These are phyloP conservation scores for Xylaria digitata DNA, from an alignment of 2,329 filamentous ascomycete genomes.

Conservation along the genomic window DNA sequence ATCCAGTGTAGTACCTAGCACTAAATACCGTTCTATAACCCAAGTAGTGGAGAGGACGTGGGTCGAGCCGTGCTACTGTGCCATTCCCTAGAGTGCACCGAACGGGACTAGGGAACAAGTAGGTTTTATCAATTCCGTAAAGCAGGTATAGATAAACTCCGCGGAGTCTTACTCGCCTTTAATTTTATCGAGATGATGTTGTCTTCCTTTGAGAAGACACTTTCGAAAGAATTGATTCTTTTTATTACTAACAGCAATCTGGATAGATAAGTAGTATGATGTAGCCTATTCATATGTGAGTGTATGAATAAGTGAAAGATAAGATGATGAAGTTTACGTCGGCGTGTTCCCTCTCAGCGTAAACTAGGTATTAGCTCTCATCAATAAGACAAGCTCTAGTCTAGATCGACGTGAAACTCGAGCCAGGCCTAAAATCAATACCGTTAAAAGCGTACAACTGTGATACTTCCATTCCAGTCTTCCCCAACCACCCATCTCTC, in stretches of 20 bases:
- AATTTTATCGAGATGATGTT: too few relatives aligned
- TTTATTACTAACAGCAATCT: neutral
- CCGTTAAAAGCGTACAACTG: conserved; percentile 62
- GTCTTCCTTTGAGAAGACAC: too few relatives aligned
- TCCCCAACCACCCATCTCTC: conserved; percentile 73
- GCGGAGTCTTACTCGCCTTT: neutral
- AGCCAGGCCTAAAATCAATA: neutral
- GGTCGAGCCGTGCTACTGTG: conserved; percentile 1
- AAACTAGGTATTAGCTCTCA: neutral
- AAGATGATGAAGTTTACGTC: neutral
- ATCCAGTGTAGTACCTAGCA: neutral
- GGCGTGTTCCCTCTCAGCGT: neutral
- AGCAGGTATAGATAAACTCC: neutral
- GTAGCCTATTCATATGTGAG: neutral
- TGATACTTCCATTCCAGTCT: conserved; percentile 62
- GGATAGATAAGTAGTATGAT: neutral
- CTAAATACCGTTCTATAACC: too few relatives aligned
- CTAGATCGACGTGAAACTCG: conserved; percentile 17
- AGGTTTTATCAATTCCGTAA: neutral
- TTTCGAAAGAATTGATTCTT: too few relatives aligned
- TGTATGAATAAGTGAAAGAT: neutral
- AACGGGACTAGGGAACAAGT: neutral
- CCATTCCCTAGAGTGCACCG: neutral
- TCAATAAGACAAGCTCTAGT: conserved; percentile 23
- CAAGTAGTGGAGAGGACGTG: conserved; percentile 4